Evolutionary conservation across 345 rosid genomes (phyloP).

Genomic region (Erodium maritimum): DNA sequence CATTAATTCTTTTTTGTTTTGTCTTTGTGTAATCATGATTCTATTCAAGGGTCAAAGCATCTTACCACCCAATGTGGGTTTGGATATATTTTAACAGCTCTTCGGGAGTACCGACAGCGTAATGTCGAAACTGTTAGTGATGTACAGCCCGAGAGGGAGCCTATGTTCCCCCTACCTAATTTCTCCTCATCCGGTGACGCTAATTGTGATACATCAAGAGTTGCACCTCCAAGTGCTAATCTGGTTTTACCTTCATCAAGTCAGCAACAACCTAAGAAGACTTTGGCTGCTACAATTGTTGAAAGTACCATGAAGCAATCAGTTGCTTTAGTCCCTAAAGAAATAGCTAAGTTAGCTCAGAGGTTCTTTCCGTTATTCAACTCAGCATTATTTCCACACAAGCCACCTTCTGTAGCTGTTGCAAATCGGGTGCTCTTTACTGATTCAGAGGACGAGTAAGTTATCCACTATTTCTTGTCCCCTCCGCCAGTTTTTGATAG

Average conservation of each 20-base stretch:
- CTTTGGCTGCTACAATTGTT: slow-evolving; percentile 74
- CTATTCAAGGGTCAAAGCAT: not conserved
- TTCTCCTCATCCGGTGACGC: slow-evolving; percentile 22
- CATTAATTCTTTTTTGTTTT: slow-evolving; percentile 1
- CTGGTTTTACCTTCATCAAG: slow-evolving; percentile 22
- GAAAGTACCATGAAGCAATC: slow-evolving; percentile 75
- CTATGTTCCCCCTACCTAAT: slow-evolving; percentile 49
- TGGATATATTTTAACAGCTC: slow-evolving; percentile 37
- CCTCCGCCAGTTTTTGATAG: slow-evolving; percentile 6
- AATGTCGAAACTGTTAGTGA: slow-evolving; percentile 43
- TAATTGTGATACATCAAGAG: slow-evolving; percentile 27
- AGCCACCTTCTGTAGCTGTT: slow-evolving; percentile 67
- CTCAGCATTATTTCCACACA: slow-evolving; percentile 69
- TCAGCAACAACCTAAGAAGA: slow-evolving; percentile 54
- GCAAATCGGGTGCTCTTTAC: slow-evolving; percentile 83
- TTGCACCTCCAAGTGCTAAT: slow-evolving; percentile 15
- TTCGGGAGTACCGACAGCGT: slow-evolving; percentile 42
- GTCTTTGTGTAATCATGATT: not conserved
- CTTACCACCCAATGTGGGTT: slow-evolving; percentile 9
- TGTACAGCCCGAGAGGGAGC: slow-evolving; percentile 43
- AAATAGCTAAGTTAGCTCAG: slow-evolving; percentile 61
- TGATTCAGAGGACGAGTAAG: slow-evolving; percentile 93
- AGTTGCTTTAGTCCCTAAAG: slow-evolving; percentile 71
- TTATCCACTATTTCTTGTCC: slow-evolving; percentile 15
- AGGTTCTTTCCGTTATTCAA: slow-evolving; percentile 56